Conservation (phyloP, 148 eudicot species). For the Euryodendron excelsum region DNA sequence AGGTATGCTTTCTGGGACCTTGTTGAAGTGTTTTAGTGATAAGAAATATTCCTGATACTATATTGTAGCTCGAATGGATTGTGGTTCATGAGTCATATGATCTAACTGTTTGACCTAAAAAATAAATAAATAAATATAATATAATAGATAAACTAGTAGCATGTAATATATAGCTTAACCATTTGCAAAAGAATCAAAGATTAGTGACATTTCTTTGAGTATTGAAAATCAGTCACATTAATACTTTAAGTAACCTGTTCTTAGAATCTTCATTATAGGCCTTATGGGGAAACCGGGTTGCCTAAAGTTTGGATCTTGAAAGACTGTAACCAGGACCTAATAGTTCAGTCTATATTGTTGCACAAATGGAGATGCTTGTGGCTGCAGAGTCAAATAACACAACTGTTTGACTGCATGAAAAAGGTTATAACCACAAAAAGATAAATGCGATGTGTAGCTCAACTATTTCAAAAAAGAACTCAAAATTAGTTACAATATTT, state of each 20-base stretch:
- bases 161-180: no score
- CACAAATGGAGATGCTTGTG: no score
- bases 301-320: no score
- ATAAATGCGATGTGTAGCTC: neutral
- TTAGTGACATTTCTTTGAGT: neutral
- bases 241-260: neutral
- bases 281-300: no score
- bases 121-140: neutral
- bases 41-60: neutral
- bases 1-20: slow-evolving; percentile 42
- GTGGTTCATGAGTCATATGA: neutral
- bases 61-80: neutral
- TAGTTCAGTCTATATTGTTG: no score
- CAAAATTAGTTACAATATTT: neutral
- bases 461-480: no score
- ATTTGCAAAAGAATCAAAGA: neutral
- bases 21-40: no score
- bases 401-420: neutral
- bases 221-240: neutral
- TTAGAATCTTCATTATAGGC: neutral
- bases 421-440: neutral
- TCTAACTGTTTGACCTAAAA: neutral
- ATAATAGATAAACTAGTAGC: neutral
- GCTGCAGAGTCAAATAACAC: no score
- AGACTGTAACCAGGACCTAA: no score